Conservation (phyloP, 2,329 filamentous ascomycete genomes). For the Curvularia eragrostidis region DNA sequence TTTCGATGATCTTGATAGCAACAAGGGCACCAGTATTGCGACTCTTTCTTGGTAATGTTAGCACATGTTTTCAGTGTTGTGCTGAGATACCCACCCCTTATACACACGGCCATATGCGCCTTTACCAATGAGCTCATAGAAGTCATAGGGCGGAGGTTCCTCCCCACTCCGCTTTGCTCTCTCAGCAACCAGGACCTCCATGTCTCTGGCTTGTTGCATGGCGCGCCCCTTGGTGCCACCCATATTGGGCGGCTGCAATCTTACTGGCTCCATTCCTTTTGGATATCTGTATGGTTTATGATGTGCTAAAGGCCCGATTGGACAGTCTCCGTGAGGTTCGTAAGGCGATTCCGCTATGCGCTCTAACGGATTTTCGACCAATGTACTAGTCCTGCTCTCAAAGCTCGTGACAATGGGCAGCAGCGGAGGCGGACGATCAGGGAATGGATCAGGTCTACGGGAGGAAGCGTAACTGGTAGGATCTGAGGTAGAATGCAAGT, state of each 20-base stretch:
- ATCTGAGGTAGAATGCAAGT: conserved; percentile 32
- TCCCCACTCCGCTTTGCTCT: conserved; percentile 66
- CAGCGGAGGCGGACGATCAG: conserved; percentile 19
- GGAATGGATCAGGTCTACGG: conserved; percentile 14
- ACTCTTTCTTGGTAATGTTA: conserved; percentile 46
- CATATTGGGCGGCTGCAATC: conserved; percentile 38
- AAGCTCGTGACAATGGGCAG: conserved; percentile 23
- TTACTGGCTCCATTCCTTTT: conserved; percentile 40
- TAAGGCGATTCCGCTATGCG: conserved; percentile 37
- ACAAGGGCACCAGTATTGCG: conserved; percentile 61
- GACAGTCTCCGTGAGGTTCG: conserved; percentile 8
- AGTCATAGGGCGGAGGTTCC: conserved; percentile 69
- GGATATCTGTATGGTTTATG: conserved; percentile 12
- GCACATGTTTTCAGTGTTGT: conserved; percentile 1
- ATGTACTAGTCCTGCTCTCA: conserved; percentile 19
- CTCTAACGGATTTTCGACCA: conserved; percentile 30
- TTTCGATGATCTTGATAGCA: conserved; percentile 83
- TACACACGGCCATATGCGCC: conserved; percentile 77
- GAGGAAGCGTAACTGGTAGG: conserved; percentile 27
- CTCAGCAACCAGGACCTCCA: conserved; percentile 70
- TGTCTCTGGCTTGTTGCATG: conserved; percentile 72
- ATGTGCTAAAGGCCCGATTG: conserved; percentile 5
- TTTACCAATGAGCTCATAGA: conserved; percentile 76
- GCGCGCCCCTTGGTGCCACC: conserved; percentile 63
- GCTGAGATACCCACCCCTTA: conserved; percentile 59